Conservation (phyloP, 2,329 filamentous ascomycete species). For the Beauveria asiatica region DNA sequence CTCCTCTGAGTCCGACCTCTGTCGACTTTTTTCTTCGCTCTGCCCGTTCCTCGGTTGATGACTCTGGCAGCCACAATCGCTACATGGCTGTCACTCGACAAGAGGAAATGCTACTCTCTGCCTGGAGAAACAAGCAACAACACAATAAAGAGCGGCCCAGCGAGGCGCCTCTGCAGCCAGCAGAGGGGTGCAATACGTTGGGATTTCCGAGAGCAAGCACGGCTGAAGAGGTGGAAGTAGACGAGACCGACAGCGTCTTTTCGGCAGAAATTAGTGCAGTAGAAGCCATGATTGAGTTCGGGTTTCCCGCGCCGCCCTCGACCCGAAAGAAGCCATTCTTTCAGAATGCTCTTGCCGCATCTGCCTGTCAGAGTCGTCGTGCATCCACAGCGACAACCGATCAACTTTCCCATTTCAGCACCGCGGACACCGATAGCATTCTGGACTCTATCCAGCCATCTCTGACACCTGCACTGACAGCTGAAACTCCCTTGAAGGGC, state of each 20-base stretch:
- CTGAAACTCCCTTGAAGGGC: not conserved
- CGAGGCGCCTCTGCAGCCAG: conserved; percentile 32
- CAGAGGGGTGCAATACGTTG: conserved; percentile 10
- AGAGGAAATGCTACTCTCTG: conserved; percentile 50
- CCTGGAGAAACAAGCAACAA: conserved; percentile 47
- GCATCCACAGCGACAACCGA: not conserved
- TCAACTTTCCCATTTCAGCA: not conserved
- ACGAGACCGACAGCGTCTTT: not conserved
- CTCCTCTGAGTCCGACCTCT: conserved; percentile 43
- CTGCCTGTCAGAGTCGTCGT: not conserved
- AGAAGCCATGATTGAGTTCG: conserved; percentile 23
- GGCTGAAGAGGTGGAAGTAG: not conserved
- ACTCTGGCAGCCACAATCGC: conserved; percentile 26
- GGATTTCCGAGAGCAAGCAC: not conserved
- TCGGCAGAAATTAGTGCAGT: conserved; percentile 21
- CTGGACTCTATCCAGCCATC: not conserved
- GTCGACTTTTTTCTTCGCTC: conserved; percentile 40
- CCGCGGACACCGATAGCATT: not conserved
- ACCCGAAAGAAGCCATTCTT: conserved; percentile 17
- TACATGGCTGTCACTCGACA: conserved; percentile 51
- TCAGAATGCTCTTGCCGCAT: not conserved
- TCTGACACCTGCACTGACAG: not conserved
- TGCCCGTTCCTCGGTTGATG: conserved; percentile 28
- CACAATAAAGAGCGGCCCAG: conserved; percentile 42
- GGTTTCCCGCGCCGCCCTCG: conserved; percentile 27